Conservation (phyloP, 805 yeast species). For the Wickerhamiella brachini region DNA sequence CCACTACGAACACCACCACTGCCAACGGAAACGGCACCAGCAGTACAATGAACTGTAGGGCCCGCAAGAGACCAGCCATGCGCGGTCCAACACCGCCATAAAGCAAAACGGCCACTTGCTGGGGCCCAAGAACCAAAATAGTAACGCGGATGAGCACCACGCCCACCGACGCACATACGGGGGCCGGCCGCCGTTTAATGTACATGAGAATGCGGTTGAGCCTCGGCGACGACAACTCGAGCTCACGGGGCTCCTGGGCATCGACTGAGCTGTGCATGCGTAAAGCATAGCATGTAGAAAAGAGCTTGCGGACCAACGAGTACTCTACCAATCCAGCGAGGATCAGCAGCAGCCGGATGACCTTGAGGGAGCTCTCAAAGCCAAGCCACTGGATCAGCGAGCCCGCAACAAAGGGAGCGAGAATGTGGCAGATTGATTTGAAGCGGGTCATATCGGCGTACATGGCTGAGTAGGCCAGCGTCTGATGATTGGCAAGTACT, state of each 20-base stretch:
- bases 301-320: conserved; percentile 13
- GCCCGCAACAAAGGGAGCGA: conserved; percentile 10
- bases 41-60: conserved; percentile 6
- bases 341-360: conserved; percentile 6
- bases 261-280: conserved; percentile 5
- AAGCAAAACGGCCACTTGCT: conserved; percentile 13
- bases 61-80: conserved; percentile 8
- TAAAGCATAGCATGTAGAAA: conserved; percentile 18
- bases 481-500: conserved; percentile 17
- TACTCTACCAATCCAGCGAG: conserved; percentile 11
- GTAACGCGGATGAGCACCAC: conserved; percentile 11
- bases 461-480: conserved; percentile 9
- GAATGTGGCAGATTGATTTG: conserved; percentile 5
- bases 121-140: conserved; percentile 15
- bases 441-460: conserved; percentile 8
- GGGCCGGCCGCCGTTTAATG: conserved; percentile 13
- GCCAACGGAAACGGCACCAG: neutral
- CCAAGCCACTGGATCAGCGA: conserved; percentile 1
- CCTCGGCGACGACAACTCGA: conserved; percentile 5
- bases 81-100: conserved; percentile 6
- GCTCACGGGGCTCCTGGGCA: neutral
- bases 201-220: conserved; percentile 9
- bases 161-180: conserved; percentile 15
- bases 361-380: conserved; percentile 2
- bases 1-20: neutral